phyloP scores from a whole-genome alignment of 2,329 filamentous ascomycete genomes.

The Dactylellina parvicollis region DNA sequence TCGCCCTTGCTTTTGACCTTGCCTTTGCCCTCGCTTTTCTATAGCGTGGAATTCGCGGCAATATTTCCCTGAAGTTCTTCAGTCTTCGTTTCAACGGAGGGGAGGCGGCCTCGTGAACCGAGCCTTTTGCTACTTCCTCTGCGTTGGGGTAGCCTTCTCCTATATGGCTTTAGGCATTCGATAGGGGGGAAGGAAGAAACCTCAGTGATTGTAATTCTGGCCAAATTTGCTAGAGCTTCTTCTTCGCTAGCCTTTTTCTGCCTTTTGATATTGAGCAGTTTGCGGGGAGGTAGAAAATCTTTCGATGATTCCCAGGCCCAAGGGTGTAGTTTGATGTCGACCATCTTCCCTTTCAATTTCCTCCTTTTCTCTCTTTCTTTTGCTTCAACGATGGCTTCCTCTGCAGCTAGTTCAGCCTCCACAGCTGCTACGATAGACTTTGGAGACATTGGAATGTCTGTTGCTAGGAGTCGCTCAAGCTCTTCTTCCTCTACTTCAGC shows the following conservation, averaged over 20 bases:
- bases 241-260: too few relatives aligned
- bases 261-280: not conserved
- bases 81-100: too few relatives aligned
- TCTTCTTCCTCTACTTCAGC: not conserved
- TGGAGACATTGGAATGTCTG: not conserved
- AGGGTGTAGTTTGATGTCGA: not conserved
- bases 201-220: too few relatives aligned
- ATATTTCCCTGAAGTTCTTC: not conserved
- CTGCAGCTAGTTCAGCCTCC: not conserved
- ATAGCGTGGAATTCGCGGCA: slow-evolving; percentile 6
- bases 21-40: slow-evolving; percentile 15
- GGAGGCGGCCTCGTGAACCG: too few relatives aligned
- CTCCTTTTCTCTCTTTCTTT: not conserved
- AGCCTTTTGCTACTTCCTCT: too few relatives aligned
- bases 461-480: not conserved
- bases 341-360: slow-evolving; percentile 8
- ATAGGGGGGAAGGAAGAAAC: too few relatives aligned
- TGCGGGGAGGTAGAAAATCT: too few relatives aligned
- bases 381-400: not conserved
- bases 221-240: too few relatives aligned
- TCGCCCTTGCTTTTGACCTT: too few relatives aligned
- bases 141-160: too few relatives aligned
- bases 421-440: not conserved
- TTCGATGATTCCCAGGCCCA: not conserved
- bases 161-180: too few relatives aligned